A percentile compares a stretch with the other conserved stretches of the same genome.
These are phyloP conservation scores for Dactylellina parvicollis DNA, from an alignment of 2,329 filamentous ascomycete species.

Conservation along the genomic window DNA sequence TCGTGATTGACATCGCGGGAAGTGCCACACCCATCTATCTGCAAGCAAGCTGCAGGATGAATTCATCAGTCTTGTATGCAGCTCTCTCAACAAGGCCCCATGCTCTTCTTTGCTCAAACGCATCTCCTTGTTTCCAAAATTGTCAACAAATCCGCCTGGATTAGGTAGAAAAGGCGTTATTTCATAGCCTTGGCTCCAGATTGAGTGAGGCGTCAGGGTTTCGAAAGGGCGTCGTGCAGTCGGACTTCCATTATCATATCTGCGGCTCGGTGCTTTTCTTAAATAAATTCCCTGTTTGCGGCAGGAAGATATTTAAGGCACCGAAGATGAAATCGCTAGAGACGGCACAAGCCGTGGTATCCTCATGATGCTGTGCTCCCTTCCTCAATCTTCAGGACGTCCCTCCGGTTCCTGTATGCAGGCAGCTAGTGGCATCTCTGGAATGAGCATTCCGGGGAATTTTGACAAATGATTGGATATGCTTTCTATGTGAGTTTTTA, in stretches of 20 bases:
- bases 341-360: slow-evolving; percentile 35
- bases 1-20: neutral
- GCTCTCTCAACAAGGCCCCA: neutral
- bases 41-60: slow-evolving; percentile 38
- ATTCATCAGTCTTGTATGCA: slow-evolving; percentile 17
- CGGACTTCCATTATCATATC: slow-evolving; percentile 14
- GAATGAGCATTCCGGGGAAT: slow-evolving; percentile 48
- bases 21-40: neutral
- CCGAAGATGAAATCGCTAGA: slow-evolving; percentile 14
- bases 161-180: slow-evolving; percentile 22
- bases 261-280: slow-evolving; percentile 3
- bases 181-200: neutral
- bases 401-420: slow-evolving; percentile 43
- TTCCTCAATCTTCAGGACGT: slow-evolving; percentile 12
- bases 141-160: slow-evolving; percentile 20
- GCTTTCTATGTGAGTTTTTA: slow-evolving; percentile 4
- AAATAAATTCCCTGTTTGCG: slow-evolving; percentile 51
- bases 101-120: neutral
- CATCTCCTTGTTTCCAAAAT: slow-evolving; percentile 20
- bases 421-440: slow-evolving; percentile 35
- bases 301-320: slow-evolving; percentile 38
- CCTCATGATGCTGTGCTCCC: slow-evolving; percentile 17
- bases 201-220: slow-evolving; percentile 42
- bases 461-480: slow-evolving; percentile 29
- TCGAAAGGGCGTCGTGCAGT: slow-evolving; percentile 30